Conservation (phyloP, 2,329 filamentous ascomycete genomes). For the Talaromyces sp. region DNA sequence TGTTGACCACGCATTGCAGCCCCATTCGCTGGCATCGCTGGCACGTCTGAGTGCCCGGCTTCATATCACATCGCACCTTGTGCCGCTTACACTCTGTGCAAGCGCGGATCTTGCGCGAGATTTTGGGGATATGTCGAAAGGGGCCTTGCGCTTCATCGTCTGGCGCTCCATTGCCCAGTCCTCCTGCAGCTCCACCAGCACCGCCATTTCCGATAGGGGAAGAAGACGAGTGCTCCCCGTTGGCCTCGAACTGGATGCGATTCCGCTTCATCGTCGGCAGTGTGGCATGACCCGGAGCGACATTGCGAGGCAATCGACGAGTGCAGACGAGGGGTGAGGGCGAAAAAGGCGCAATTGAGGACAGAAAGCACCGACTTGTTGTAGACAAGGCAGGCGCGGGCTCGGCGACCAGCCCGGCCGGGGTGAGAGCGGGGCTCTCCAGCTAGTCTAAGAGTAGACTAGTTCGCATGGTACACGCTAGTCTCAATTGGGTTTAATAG, state of each 20-base stretch:
- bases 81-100: conserved; percentile 51
- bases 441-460: neutral
- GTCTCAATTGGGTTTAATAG: conserved; percentile 5
- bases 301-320: neutral
- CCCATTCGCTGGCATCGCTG: conserved; percentile 46
- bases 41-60: conserved; percentile 42
- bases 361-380: neutral
- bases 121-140: conserved; percentile 31
- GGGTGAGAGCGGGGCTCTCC: neutral
- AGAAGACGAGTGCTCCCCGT: conserved; percentile 29
- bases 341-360: neutral
- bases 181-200: conserved; percentile 4
- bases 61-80: conserved; percentile 52
- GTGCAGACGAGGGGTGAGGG: neutral
- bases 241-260: conserved; percentile 32
- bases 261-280: conserved; percentile 32
- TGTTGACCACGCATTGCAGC: conserved; percentile 47
- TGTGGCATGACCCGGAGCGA: neutral
- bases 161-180: conserved; percentile 14
- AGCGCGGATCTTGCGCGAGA: conserved; percentile 42
- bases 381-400: neutral
- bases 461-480: neutral
- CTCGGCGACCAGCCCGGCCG: neutral
- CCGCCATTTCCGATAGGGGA: conserved; percentile 20
- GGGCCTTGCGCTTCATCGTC: conserved; percentile 23